Conservation (phyloP, 2,329 filamentous ascomycete species). For the Diaporthe humulicola region DNA sequence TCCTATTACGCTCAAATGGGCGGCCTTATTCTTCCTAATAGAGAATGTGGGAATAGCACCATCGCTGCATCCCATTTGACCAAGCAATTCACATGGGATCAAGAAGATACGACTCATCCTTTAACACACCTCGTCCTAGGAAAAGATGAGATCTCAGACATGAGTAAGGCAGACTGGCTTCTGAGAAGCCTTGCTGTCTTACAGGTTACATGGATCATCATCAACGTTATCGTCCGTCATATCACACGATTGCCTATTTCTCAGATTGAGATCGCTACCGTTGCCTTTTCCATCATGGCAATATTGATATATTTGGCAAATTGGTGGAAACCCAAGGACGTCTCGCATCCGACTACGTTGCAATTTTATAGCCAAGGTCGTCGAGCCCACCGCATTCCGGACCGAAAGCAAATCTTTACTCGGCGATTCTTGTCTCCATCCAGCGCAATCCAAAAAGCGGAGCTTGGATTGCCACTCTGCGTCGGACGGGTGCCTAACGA, state of each 20-base stretch:
- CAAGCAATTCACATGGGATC: background rate
- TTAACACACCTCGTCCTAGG: background rate
- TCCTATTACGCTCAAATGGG: slow-evolving; percentile 28
- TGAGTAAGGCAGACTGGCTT: slow-evolving; percentile 13
- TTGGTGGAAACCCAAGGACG: slow-evolving; percentile 18
- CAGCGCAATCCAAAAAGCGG: too few relatives aligned
- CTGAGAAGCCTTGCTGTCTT: background rate
- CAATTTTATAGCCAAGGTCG: background rate
- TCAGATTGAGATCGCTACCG: slow-evolving; percentile 9
- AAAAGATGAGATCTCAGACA: background rate
- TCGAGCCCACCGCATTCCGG: background rate
- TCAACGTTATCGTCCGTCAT: background rate
- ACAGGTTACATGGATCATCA: background rate
- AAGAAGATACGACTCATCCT: background rate
- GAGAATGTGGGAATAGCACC: accelerated
- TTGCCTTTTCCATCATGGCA: slow-evolving; percentile 4
- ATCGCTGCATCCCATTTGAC: slow-evolving; percentile 8
- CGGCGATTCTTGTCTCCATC: background rate
- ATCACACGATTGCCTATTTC: background rate
- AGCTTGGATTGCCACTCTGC: background rate
- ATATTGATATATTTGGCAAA: slow-evolving; percentile 8
- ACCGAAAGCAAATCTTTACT: background rate
- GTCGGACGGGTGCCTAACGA: background rate
- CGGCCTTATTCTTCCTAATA: background rate
- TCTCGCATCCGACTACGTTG: background rate